Conservation (phyloP, 208 protist genomes). For the Wallacemonas sp. region DNA sequence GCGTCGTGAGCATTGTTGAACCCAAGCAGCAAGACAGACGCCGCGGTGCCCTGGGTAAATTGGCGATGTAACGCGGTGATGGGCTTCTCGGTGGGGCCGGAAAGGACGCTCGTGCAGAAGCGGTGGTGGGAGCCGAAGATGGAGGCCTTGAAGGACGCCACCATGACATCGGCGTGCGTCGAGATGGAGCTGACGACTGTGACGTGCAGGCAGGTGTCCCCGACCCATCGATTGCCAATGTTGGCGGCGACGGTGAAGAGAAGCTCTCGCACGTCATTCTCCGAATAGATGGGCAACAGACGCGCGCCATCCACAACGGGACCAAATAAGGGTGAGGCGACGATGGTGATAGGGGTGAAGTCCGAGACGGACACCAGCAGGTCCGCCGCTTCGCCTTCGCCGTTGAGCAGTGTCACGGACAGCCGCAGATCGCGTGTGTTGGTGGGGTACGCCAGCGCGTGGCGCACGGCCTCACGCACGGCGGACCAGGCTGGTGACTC, state of each 20-base stretch:
- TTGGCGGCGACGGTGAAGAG: constrained; percentile 11
- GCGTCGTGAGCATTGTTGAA: constrained; percentile 22
- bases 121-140: constrained; percentile 29
- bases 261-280: constrained; percentile 13
- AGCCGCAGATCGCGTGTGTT: constrained; percentile 16
- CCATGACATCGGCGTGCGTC: constrained; percentile 19
- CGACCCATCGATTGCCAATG: constrained; percentile 3
- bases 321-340: constrained; percentile 34
- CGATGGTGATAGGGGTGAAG: constrained; percentile 18
- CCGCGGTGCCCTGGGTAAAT: constrained; percentile 11
- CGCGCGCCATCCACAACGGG: constrained; percentile 17
- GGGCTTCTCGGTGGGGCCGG: neutral
- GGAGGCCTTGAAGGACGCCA: constrained; percentile 29
- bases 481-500: constrained; percentile 25
- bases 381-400: constrained; percentile 21
- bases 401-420: constrained; percentile 18
- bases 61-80: constrained; percentile 15
- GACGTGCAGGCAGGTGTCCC: constrained; percentile 22
- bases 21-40: constrained; percentile 20
- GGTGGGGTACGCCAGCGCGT: constrained; percentile 2
- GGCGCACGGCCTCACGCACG: constrained; percentile 22
- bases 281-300: constrained; percentile 11
- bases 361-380: constrained; percentile 15
- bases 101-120: constrained; percentile 10
- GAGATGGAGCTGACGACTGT: constrained; percentile 25